Evolutionary conservation across 345 rosid genomes (phyloP).

Genomic region (Zanthoxylum bungeanum): DNA sequence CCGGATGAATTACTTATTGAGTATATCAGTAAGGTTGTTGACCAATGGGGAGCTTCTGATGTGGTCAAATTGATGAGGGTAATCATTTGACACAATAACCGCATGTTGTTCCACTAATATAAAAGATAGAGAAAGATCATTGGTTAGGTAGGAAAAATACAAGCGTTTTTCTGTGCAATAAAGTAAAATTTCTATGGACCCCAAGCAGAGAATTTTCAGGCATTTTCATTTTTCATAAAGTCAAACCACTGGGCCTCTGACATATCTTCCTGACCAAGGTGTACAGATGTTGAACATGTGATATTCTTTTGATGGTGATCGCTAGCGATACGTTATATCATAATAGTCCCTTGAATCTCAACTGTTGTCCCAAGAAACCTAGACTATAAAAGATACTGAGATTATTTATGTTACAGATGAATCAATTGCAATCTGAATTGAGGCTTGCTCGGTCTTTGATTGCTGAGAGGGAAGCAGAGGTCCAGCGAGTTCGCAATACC

Average conservation of each 20-base stretch:
- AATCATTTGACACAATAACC: not conserved
- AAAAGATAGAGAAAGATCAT: not conserved
- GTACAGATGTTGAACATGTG: not conserved
- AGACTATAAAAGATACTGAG: conserved; percentile 2
- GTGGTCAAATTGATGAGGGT: not conserved
- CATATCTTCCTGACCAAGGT: not conserved
- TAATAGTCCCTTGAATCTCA: not conserved
- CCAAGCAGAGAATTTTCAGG: not conserved
- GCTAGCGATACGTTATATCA: not conserved
- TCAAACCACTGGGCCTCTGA: not conserved
- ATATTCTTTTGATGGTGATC: not conserved
- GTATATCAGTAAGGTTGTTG: not conserved
- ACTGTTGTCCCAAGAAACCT: not conserved
- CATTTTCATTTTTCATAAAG: not conserved
- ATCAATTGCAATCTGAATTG: conserved; percentile 88
- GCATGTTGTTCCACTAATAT: not conserved
- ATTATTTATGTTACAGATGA: conserved; percentile 48
- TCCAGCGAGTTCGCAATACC: conserved; percentile 65
- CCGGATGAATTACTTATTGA: too few relatives aligned
- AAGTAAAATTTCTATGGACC: not conserved
- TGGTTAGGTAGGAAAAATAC: not conserved
- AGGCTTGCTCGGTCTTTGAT: conserved; percentile 87
- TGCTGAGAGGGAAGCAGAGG: conserved; percentile 82
- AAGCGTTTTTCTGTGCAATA: not conserved
- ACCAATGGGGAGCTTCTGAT: not conserved